Evolutionary conservation across 495 filamentous ascomycete genomes (phyloP).

Genomic region (Aeminium ludgeri): DNA sequence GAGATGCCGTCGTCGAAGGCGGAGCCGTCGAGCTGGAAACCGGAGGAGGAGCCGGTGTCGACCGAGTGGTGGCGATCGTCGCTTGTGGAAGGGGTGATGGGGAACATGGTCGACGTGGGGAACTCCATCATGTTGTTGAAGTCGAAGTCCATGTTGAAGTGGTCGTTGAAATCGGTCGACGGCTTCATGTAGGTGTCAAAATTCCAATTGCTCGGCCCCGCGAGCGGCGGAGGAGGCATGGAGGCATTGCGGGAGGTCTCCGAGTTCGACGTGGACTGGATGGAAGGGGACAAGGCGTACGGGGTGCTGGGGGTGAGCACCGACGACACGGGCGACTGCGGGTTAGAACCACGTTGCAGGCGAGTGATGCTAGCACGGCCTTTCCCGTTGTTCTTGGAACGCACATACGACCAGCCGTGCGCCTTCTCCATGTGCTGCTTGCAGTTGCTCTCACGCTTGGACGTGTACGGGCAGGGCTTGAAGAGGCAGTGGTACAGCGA

Average conservation of each 20-base stretch:
- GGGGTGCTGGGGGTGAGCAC: constrained; percentile 10
- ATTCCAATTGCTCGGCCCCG: constrained; percentile 13
- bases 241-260: constrained; percentile 7
- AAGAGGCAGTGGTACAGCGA: constrained; percentile 67
- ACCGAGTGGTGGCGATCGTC: constrained; percentile 12
- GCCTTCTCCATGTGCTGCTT: constrained; percentile 99
- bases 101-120: background rate
- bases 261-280: background rate
- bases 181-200: constrained; percentile 8
- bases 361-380: constrained; percentile 7
- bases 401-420: constrained; percentile 75
- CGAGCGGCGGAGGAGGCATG: constrained; percentile 10
- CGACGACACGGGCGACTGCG: constrained; percentile 15
- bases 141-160: constrained; percentile 19
- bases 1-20: constrained; percentile 20
- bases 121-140: constrained; percentile 9
- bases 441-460: constrained; percentile 92
- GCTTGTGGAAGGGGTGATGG: constrained; percentile 12
- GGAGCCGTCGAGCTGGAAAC: constrained; percentile 13
- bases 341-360: constrained; percentile 16
- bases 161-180: constrained; percentile 11
- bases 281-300: constrained; percentile 14
- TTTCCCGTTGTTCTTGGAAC: constrained; percentile 72
- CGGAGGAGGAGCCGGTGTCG: constrained; percentile 3
- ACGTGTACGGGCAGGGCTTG: constrained; percentile 75